These are phyloP conservation scores for Lentinula lateritia DNA, from an alignment of 768 basidiomycete genomes.

Conservation along the genomic window DNA sequence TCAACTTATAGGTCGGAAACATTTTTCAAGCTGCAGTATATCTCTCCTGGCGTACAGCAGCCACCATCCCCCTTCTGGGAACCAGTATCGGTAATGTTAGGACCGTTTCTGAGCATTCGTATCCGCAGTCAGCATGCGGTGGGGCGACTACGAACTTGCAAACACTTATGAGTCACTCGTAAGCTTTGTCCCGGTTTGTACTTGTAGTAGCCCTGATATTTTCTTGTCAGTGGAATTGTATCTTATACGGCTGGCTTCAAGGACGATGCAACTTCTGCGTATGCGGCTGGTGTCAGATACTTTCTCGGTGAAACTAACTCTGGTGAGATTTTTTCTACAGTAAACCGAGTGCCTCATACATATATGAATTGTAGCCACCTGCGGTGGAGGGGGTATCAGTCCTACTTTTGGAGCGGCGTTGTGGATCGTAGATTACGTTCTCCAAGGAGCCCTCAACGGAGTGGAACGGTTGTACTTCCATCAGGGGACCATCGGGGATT, in stretches of 20 bases:
- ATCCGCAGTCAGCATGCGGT: constrained; percentile 30
- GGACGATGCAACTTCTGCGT: constrained; percentile 26
- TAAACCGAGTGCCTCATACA: not conserved
- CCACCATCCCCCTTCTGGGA: constrained; percentile 23
- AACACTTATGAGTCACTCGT: constrained; percentile 30
- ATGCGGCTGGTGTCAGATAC: constrained; percentile 25
- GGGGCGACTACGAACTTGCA: constrained; percentile 29
- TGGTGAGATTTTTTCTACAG: constrained; percentile 13
- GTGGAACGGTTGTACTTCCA: constrained; percentile 33
- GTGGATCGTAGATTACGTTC: constrained; percentile 35
- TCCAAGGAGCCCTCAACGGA: constrained; percentile 30
- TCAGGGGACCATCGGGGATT: constrained; percentile 34
- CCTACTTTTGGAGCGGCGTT: constrained; percentile 34
- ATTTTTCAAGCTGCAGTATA: constrained; percentile 31
- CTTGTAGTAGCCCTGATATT: not conserved
- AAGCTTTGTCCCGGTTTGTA: not conserved
- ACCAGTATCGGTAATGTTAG: constrained; percentile 20
- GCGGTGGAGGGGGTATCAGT: constrained; percentile 35
- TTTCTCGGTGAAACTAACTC: constrained; percentile 37
- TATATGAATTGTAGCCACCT: constrained; percentile 22
- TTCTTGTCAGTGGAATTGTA: constrained; percentile 24
- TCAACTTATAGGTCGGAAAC: constrained; percentile 21
- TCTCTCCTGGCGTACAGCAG: constrained; percentile 24
- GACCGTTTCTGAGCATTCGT: constrained; percentile 29
- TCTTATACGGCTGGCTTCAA: constrained; percentile 26